Evolutionary conservation across 202 grass and related monocot genomes (phyloP), one percentile per base, ranked within the genome.

Genomic region (Hordeum pubiflorum): DNA sequence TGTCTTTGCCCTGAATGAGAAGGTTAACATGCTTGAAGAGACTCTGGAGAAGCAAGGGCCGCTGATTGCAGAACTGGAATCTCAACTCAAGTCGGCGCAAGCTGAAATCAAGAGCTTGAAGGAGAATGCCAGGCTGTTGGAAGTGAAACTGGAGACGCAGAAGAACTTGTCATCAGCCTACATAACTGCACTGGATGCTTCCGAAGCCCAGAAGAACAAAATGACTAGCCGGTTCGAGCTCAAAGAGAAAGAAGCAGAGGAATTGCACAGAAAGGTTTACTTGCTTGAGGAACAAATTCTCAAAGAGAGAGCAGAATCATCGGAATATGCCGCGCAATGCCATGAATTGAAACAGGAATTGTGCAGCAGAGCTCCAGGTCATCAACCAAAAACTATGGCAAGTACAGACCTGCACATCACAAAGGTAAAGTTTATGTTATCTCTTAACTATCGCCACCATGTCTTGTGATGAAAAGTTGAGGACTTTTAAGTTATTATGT

Each of bases 181-280:
- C 82, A 64, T 84, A 58, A 80, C 66, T 72, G 93, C 88, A 52
- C 33, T 91, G 57, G 83, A 90, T 82, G 90, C 83, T 81, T 91
- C 90, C 34, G 83, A 97, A 89, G 77, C 61, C 3, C 87, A 93
- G 71, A 90, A 88, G 80, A 87, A 93, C 34, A 85, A 93, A 70
- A 67, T 91, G 57, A 33, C 40, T 6, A 24, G 15, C 17, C 74
- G 44, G 59, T 75, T 92, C 24, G 81, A 90, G 21, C 76, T 85
- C 55, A 85, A 67, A 79, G 84, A 74, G 76, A 88, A 41, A 54
- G 81, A 93, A 81, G 73, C 56, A 0, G 81, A 87, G 33, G 90
- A 97, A 56, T 57, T 84, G 33, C 77, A 44, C 13, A n/a, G 24
- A 37, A 83, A 72, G 68, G 69, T 87, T 46, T 32, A 63, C 27